These are phyloP conservation scores for Leishmania major DNA, from an alignment of 208 protist species.

Conservation along the genomic window DNA sequence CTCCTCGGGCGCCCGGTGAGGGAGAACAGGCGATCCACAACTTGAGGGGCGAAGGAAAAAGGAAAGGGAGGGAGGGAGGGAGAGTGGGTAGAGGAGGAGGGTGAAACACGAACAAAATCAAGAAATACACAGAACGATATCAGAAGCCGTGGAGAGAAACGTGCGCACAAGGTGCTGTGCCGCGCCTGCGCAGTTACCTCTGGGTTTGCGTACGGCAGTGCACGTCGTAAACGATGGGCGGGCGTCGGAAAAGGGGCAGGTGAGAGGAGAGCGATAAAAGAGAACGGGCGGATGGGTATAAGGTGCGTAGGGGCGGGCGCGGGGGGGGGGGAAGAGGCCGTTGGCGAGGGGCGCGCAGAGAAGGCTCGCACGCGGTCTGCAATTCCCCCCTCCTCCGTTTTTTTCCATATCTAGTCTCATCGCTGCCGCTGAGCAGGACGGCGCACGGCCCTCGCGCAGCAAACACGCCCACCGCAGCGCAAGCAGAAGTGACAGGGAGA, in stretches of 20 bases:
- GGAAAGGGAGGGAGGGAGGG: too few relatives aligned
- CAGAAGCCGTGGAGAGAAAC: not conserved
- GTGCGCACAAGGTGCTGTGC: not conserved
- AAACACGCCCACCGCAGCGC: not conserved
- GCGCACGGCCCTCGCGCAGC: not conserved
- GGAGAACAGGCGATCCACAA: not conserved
- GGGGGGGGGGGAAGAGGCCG: not conserved
- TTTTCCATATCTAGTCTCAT: not conserved
- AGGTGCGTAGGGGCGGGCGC: too few relatives aligned
- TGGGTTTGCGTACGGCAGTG: not conserved
- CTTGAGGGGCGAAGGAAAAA: not conserved
- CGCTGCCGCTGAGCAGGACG: not conserved
- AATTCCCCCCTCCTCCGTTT: not conserved
- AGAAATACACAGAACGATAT: not conserved
- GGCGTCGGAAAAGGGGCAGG: not conserved
- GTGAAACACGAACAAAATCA: too few relatives aligned
- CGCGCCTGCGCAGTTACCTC: not conserved
- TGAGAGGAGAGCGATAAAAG: not conserved
- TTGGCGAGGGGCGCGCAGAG: not conserved
- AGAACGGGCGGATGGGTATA: not conserved
- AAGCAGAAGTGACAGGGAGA: not conserved
- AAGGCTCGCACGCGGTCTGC: not conserved
- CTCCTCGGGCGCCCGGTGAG: not conserved
- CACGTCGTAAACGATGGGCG: not conserved
- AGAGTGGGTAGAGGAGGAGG: too few relatives aligned